These are phyloP conservation scores for Allantophomopsis cytisporea DNA, from an alignment of 2,329 filamentous ascomycete species.

Conservation along the genomic window DNA sequence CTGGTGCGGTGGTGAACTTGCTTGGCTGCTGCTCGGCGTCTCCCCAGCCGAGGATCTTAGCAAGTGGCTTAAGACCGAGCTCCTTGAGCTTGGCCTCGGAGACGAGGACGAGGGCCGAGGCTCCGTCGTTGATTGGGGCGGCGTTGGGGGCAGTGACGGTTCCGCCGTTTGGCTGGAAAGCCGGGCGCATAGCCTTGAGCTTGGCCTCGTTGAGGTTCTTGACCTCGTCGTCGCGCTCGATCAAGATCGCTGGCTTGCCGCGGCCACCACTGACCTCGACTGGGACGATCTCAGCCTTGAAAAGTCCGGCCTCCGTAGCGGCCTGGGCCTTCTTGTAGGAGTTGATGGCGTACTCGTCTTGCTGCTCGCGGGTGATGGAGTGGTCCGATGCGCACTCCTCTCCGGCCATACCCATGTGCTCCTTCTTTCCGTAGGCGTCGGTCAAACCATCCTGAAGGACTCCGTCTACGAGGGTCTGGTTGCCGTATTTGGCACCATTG, in stretches of 20 bases:
- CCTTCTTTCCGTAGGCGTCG: slow-evolving; percentile 80
- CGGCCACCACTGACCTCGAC: slow-evolving; percentile 78
- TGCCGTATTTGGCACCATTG: slow-evolving; percentile 83
- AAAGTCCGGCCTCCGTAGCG: slow-evolving; percentile 68
- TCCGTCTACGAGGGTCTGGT: slow-evolving; percentile 79
- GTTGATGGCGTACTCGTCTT: slow-evolving; percentile 92
- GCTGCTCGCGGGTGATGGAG: slow-evolving; percentile 65
- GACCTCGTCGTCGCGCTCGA: slow-evolving; percentile 86
- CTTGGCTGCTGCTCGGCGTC: slow-evolving; percentile 84
- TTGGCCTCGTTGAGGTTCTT: slow-evolving; percentile 86
- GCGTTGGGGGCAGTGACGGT: slow-evolving; percentile 95
- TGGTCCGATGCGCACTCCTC: slow-evolving; percentile 88
- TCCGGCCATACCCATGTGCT: slow-evolving; percentile 89
- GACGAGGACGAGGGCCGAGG: slow-evolving; percentile 81
- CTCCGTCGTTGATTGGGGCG: slow-evolving; percentile 90
- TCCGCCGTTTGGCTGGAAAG: slow-evolving; percentile 66
- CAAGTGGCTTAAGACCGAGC: slow-evolving; percentile 79
- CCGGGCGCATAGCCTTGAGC: slow-evolving; percentile 73
- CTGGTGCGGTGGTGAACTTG: slow-evolving; percentile 91
- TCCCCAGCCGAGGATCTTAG: slow-evolving; percentile 95
- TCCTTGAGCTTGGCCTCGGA: slow-evolving; percentile 91
- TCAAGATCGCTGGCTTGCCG: slow-evolving; percentile 71
- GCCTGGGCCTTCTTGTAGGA: slow-evolving; percentile 89
- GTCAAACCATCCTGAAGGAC: slow-evolving; percentile 90
- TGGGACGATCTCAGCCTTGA: slow-evolving; percentile 77